phyloP scores from a whole-genome alignment of 768 basidiomycete species.

The Panus rudis region DNA sequence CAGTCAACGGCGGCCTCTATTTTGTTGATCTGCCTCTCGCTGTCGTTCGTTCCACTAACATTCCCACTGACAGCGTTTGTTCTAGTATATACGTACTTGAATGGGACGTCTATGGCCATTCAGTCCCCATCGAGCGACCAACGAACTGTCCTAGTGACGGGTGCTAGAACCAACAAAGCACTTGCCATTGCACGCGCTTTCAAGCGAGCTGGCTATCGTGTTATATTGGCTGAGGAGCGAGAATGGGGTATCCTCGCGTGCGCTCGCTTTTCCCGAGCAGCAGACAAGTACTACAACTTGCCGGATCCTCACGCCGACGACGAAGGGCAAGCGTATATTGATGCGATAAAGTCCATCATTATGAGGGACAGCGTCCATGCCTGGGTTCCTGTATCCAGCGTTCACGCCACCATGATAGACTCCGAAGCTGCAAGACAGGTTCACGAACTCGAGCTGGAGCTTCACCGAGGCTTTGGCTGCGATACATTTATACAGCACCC shows the following conservation, averaged over 20 bases:
- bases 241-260: slow-evolving; percentile 9
- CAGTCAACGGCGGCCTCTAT: background rate
- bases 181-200: slow-evolving; percentile 8
- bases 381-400: slow-evolving; percentile 12
- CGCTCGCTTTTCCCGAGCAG: slow-evolving; percentile 10
- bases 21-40: background rate
- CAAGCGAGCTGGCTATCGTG: slow-evolving; percentile 9
- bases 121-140: background rate
- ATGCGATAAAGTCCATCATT: slow-evolving; percentile 4
- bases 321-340: background rate
- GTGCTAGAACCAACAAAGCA: slow-evolving; percentile 10
- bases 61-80: background rate
- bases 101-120: background rate
- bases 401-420: slow-evolving; percentile 10
- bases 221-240: slow-evolving; percentile 9
- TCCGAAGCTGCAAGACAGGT: slow-evolving; percentile 5
- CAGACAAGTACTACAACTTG: slow-evolving; percentile 5
- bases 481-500: slow-evolving; percentile 10
- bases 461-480: slow-evolving; percentile 1
- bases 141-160: slow-evolving; percentile 10
- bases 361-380: slow-evolving; percentile 2
- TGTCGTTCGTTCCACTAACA: background rate
- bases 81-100: background rate
- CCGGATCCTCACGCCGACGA: slow-evolving; percentile 1
- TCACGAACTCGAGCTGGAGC: background rate